Evolutionary conservation across 768 basidiomycete species (phyloP).

Genomic region (Cystobasidiopsis lactophilus): DNA sequence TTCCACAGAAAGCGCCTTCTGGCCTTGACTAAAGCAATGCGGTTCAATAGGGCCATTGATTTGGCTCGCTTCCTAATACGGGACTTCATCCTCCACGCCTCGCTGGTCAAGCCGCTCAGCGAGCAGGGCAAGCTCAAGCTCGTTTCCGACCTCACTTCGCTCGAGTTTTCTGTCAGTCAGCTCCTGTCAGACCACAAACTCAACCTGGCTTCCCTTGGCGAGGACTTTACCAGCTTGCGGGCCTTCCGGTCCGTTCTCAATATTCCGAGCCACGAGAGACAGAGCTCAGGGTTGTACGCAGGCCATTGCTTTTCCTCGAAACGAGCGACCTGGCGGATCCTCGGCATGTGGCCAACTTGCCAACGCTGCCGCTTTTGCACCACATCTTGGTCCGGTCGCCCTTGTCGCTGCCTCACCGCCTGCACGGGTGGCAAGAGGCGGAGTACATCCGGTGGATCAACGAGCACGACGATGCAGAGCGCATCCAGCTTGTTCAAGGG

Average conservation of each 20-base stretch:
- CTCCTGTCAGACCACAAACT: constrained; percentile 32
- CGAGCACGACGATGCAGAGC: constrained; percentile 64
- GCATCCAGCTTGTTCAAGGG: constrained; percentile 55
- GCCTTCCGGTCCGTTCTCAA: constrained; percentile 21
- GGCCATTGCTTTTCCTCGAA: constrained; percentile 74
- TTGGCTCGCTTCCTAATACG: constrained; percentile 60
- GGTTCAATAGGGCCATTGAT: constrained; percentile 32
- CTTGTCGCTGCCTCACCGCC: constrained; percentile 46
- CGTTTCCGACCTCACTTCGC: constrained; percentile 84
- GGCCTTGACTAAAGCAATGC: background rate
- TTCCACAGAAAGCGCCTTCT: background rate
- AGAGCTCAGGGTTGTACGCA: constrained; percentile 23
- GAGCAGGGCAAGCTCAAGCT: constrained; percentile 86
- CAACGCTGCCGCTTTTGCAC: constrained; percentile 49
- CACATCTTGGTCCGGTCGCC: constrained; percentile 81
- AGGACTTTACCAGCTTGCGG: constrained; percentile 64
- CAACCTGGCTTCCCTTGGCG: constrained; percentile 55
- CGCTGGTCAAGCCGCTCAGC: constrained; percentile 70
- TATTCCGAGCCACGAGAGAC: too few species aligned
- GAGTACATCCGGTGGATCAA: constrained; percentile 95
- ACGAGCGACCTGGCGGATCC: constrained; percentile 44
- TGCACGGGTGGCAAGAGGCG: constrained; percentile 83
- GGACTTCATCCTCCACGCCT: constrained; percentile 80
- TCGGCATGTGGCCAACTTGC: constrained; percentile 48
- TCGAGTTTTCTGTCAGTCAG: constrained; percentile 74